Base-by-base conservation (phyloP, 257 asterid species). In the Verbascum thapsus region DNA sequence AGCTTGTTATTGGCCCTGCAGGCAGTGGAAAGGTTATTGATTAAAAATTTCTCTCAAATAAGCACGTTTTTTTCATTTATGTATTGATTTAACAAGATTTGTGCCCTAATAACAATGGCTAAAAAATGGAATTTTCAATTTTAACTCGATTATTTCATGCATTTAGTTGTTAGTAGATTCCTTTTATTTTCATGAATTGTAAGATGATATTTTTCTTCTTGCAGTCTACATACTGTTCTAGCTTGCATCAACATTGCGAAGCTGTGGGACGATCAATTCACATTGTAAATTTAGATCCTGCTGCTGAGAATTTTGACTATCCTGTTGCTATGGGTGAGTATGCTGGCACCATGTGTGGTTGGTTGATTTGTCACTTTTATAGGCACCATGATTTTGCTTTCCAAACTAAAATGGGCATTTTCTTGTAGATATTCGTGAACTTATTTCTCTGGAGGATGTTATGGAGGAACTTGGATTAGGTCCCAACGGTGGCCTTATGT, bases 1-100 rank as follows among this genome's bases (percentile, higher is more conserved):
- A 94, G 68, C 81, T 90, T 5, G 97, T 94, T 71, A 94, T 90
- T 72, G 99, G 99, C 62, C 99, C 97, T 72, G 99, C 97, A 13
- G 99, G 99, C 70, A 90, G 97, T 74, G 97, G 99, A 66, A 94
- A 94, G 97, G 99, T 94, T 71, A 70, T 64, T 66, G 7, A 40
- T 62, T 15, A 3, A 41, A 68, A n/a, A 10, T 59, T 52, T 53
- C 10, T 17, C 22, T 40, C 70, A 7, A 26, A 18, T 34, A 13
- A 39, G 34, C 53, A n/a, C 7, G 2, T 42, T 67, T 42, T 49
- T 37, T 23, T 17, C 11, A 23, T 45, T 17, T 51, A 18, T 67
- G 37, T 39, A 59, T 58, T 30, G 30, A n/a, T 35, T 5, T 32
- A 7, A 16, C n/a, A 38, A 15, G 23, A 16, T 23, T 44, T 26